Base-by-base conservation (phyloP, 2,329 filamentous ascomycete genomes). In the Epicoccum nigrum region DNA sequence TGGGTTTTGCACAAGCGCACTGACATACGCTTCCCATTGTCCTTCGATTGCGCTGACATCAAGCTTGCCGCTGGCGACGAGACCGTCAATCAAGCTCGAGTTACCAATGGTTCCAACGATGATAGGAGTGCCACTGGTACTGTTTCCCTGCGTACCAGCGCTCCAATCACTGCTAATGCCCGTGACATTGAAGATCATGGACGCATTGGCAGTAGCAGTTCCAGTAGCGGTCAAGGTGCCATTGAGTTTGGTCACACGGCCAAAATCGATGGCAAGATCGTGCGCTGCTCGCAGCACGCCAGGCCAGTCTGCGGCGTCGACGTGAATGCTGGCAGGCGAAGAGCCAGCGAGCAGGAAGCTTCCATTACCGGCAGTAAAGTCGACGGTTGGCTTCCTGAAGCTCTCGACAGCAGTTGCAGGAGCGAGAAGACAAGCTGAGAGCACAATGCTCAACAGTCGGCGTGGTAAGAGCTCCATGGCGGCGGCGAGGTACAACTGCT, bases 21-120 rank as follows among this genome's bases (percentile, higher is more conserved):
- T 86, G 17, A 81, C 75, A 63, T 87, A 90, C 0, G 86, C 81
- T 65, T 92, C 88, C 88, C 87, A 91, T 56, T 85, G 77, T 1
- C 84, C 86, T 44, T 81, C 65, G 21, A 87, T 81, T 0, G 74
- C 72, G 3, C 77, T 79, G 1, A 83, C 79, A 51, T 89, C 80
- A 15, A 90, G 71, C 57, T 84, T 81, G 1, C 80, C 79, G 2
- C 75, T 75, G 1, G 76, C 64, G 17, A 87, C 73, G 39, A 90
- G 75, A 6, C 72, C 67, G 61, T 87, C 83, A 45, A 90, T 84
- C 28, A 87, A 64, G 9, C 77, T 74, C 0, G 86, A 89, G 56
- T 84, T 82, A 4, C 84, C 86, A 38, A 90, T 77, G 0, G 86
- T 90, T 4, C 87, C 87, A 7, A 81, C 84, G 44, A 91, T 87